These are phyloP conservation scores for Cryptococcus deneoformans DNA, from an alignment of 1,284 basidiomycete genomes.

Conservation along the genomic window DNA sequence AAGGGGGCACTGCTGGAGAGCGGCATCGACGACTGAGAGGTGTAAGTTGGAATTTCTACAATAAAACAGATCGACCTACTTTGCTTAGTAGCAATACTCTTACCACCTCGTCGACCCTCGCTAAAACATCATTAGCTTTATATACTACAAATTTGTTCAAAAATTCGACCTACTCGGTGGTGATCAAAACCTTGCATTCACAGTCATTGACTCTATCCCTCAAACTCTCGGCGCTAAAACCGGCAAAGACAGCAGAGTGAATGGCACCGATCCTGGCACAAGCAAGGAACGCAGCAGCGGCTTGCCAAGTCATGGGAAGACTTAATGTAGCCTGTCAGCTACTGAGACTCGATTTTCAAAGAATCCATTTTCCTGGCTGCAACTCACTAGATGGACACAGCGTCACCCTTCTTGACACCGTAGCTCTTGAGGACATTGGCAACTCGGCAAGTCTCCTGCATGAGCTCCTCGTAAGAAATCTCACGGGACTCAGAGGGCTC, in stretches of 20 bases:
- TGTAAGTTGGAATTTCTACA: neutral
- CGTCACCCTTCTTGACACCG: slow-evolving; percentile 95
- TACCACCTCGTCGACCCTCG: slow-evolving; percentile 91
- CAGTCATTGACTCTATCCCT: slow-evolving; percentile 93
- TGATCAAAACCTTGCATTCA: slow-evolving; percentile 85
- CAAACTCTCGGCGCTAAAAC: slow-evolving; percentile 95
- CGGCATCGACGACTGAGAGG: slow-evolving; percentile 72
- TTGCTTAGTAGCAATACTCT: slow-evolving; percentile 91
- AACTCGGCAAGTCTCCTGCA: slow-evolving; percentile 82
- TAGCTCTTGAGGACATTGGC: slow-evolving; percentile 90
- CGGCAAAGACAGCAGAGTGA: slow-evolving; percentile 98
- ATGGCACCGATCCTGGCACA: slow-evolving; percentile 96
- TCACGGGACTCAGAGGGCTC: slow-evolving; percentile 79
- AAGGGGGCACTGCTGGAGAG: slow-evolving; percentile 75
- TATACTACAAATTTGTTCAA: neutral
- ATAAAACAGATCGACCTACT: slow-evolving; percentile 46
- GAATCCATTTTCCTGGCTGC: neutral
- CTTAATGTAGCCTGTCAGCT: slow-evolving; percentile 7
- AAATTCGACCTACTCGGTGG: slow-evolving; percentile 63
- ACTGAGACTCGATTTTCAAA: neutral
- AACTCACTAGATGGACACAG: slow-evolving; percentile 74
- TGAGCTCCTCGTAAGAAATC: slow-evolving; percentile 79
- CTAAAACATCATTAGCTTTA: slow-evolving; percentile 8
- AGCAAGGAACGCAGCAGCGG: slow-evolving; percentile 92
- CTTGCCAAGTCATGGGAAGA: slow-evolving; percentile 66